Evolutionary conservation across 1,284 basidiomycete genomes (phyloP).

Genomic region (Takashimella tepidaria): DNA sequence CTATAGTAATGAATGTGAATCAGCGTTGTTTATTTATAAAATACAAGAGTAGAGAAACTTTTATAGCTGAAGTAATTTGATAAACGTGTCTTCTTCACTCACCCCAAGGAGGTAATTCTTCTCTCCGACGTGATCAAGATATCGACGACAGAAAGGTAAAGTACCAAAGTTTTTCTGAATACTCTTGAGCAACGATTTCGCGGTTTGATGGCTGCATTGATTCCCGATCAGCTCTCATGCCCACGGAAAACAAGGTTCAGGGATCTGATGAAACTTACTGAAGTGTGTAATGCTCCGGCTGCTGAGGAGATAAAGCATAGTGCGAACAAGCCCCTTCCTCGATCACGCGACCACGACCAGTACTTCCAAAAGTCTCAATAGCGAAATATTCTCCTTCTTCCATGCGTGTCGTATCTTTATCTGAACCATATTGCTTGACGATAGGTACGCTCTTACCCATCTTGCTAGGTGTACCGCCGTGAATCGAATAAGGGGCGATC

Average conservation of each 20-base stretch:
- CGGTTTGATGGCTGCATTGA: constrained; percentile 64
- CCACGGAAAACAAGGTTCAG: no score
- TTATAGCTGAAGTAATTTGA: no score
- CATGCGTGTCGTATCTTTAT: constrained; percentile 82
- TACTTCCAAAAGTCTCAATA: constrained; percentile 97
- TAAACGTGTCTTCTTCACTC: constrained; percentile 45
- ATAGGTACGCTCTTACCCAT: constrained; percentile 76
- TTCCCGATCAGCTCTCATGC: no score
- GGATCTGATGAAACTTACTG: constrained; percentile 24
- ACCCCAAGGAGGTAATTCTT: constrained; percentile 90
- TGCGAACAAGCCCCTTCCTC: constrained; percentile 93
- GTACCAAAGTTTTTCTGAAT: constrained; percentile 95
- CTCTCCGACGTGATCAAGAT: constrained; percentile 90
- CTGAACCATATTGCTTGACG: constrained; percentile 64
- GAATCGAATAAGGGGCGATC: constrained; percentile 83
- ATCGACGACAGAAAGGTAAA: constrained; percentile 90
- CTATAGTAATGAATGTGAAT: constrained; percentile 50
- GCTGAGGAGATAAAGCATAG: constrained; percentile 57
- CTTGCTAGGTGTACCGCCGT: constrained; percentile 55
- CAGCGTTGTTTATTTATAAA: not conserved
- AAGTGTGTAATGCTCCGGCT: constrained; percentile 36
- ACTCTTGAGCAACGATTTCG: constrained; percentile 76
- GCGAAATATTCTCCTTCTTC: constrained; percentile 99
- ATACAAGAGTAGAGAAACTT: no score
- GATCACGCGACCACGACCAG: constrained; percentile 87